Percentiles rank a stretch among this genome's conserved stretches.
Conservation (phyloP, 306 rosid species). For the Mimosa pudica region DNA sequence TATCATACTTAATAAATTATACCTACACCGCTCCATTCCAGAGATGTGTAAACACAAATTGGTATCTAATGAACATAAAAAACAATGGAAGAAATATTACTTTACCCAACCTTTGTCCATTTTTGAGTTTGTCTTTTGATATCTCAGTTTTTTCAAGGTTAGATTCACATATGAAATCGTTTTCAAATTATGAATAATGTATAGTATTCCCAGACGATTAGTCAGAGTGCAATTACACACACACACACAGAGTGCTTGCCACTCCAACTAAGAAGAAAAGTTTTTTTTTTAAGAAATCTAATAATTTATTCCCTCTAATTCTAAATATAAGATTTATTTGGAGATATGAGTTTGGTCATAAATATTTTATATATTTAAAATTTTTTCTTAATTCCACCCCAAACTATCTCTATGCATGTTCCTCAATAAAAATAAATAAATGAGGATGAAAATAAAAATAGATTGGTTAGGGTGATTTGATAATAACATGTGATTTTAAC, state of each 20-base stretch:
- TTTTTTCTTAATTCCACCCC: too few species aligned
- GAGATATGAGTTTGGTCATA: too few species aligned
- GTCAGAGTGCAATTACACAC: neutral
- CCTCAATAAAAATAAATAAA: too few species aligned
- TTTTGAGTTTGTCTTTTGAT: neutral
- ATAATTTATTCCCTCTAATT: too few species aligned
- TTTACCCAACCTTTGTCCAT: neutral
- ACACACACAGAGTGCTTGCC: neutral
- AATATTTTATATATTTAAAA: too few species aligned
- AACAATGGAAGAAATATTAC: neutral
- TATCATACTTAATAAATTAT: neutral
- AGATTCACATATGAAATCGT: neutral
- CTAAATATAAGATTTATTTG: too few species aligned
- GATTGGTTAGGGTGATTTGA: too few species aligned
- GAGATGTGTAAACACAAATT: neutral
- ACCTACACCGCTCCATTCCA: neutral
- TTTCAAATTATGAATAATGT: neutral
- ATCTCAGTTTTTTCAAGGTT: neutral
- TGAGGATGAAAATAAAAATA: too few species aligned
- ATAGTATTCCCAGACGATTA: neutral
- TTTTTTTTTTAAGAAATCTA: neutral
- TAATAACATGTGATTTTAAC: too few species aligned
- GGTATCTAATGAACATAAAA: neutral
- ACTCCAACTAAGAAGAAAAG: neutral
- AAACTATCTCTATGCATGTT: too few species aligned